Evolutionary conservation across 2,329 filamentous ascomycete species (phyloP), one percentile per base, ranked within the genome.

Genomic region (Elsinoe arachidis): DNA sequence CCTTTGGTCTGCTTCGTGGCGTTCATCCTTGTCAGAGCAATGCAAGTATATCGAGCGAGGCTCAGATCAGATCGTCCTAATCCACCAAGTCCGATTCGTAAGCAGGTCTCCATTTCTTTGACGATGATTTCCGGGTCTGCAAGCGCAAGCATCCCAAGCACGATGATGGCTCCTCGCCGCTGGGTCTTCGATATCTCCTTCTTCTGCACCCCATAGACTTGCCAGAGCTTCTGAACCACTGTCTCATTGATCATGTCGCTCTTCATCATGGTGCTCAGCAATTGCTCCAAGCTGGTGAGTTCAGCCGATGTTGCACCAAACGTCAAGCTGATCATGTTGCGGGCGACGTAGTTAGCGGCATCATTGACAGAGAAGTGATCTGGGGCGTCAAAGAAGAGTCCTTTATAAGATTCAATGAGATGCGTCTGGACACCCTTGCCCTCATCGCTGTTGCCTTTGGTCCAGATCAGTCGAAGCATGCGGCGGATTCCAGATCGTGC

Each of bases 311-410:
- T 95, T 1, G 92, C 91, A 26, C 91, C 92, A 70, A 96, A 97
- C 0, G 93, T 99, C 67, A 99, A 75, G 78, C 91, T 96, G 72
- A 97, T 97, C 92, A 99, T 99, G 73, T 97, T 99, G 61, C 91
- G 84, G 23, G 92, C 92, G 66, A 99, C 87, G 69, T 95, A 99
- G 70, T 95, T 96, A 49, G 93, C 91, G 2, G 91, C 85, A 67
- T 96, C 91, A 63, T 96, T 96, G 30, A 84, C 77, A 59, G 81
- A 89, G 73, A 96, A 96, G 3, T 85, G 85, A 60, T 90, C 89
- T 0, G 93, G 93, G 0, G 95, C 91, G 67, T 96, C 90, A 66
- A 99, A 99, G 73, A 97, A 99, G 0, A 99, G 81, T 17, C 89
- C 85, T 68, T 88, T 93, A 76, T 99, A 99, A 71, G 90, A 96